Evolutionary conservation across 441 rosid genomes (phyloP), one percentile per base, ranked within the genome.

Genomic region (Omphalea diandra): DNA sequence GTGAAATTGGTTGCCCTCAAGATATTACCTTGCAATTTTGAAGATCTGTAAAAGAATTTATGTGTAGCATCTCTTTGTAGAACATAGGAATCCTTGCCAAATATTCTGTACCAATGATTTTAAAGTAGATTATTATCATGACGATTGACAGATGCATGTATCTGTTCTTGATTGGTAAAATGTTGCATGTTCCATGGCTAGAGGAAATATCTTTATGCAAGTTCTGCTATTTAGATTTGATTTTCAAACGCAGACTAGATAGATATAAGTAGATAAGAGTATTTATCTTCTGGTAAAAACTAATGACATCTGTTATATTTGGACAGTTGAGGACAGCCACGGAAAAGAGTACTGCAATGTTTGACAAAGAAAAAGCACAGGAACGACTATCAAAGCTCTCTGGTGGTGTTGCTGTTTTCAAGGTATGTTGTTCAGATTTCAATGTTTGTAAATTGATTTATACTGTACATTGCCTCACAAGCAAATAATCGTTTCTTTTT

Each of bases 331-430:
- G 97, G 72, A 56, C 86, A 44, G 84, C 87, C 22, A 84, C 87
- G 70, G 93, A 87, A 70, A 87, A 80, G 73, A 88, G 96, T 62
- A 76, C 82, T 46, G 87, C 98, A 41, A 66, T 73, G 56, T 94
- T 91, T 76, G 97, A 91, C 84, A 85, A 81, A 81, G 96, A 94
- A 75, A 91, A 94, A 86, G 86, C 95, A 26, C 97, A 90, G 73
- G 98, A 94, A 81, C 73, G 97, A 46, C 83, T 92, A 64, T 90
- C 96, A 71, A 91, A 88, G 73, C 82, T 94, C 50, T 85, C 97
- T 53, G 97, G 97, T 59, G 96, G 98, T 69, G 94, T 94, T 72
- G 98, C 96, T 49, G 96, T 91, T 69, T 88, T 91, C 70, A 91
- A 88, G 96, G 98, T 91, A 33, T 60, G 80, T 68, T 64, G 38